Evolutionary conservation across 2,329 filamentous ascomycete genomes (phyloP).

Genomic region (Zasmidium angulare): DNA sequence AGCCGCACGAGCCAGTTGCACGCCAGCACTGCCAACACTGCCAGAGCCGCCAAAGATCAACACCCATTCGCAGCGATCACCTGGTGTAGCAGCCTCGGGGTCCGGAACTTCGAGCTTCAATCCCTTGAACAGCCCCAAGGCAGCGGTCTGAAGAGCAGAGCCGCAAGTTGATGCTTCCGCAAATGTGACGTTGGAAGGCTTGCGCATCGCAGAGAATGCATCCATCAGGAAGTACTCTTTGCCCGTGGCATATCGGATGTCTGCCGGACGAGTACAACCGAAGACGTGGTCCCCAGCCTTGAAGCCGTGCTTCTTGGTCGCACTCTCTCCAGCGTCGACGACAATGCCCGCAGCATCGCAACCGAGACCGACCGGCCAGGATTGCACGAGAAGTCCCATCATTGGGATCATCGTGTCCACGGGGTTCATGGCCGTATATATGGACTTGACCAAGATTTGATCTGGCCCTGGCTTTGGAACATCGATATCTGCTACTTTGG

Average conservation of each 20-base stretch:
- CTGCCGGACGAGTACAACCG: background rate
- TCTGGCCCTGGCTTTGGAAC: background rate
- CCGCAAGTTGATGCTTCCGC: background rate
- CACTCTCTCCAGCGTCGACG: background rate
- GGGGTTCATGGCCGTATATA: conserved; percentile 4
- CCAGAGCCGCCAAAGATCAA: conserved; percentile 3
- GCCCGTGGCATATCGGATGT: background rate
- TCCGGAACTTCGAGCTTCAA: background rate
- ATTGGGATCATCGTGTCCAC: conserved; percentile 5
- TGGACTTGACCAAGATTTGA: conserved; percentile 4
- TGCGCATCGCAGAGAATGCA: conserved; percentile 1
- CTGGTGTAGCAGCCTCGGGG: conserved; percentile 3
- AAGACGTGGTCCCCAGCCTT: conserved; percentile 2
- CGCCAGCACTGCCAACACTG: conserved; percentile 1
- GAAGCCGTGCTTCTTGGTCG: background rate
- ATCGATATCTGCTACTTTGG: background rate
- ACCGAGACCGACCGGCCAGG: conserved; percentile 5
- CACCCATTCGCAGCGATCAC: background rate
- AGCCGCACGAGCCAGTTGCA: background rate
- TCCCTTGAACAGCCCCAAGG: background rate
- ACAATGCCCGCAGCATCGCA: conserved; percentile 1
- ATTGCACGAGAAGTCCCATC: background rate
- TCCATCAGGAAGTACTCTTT: conserved; percentile 8
- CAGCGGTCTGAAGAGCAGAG: conserved; percentile 2
- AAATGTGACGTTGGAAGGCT: background rate